Base-by-base conservation (phyloP, 2,329 filamentous ascomycete species). In the Trichoderma gracile region DNA sequence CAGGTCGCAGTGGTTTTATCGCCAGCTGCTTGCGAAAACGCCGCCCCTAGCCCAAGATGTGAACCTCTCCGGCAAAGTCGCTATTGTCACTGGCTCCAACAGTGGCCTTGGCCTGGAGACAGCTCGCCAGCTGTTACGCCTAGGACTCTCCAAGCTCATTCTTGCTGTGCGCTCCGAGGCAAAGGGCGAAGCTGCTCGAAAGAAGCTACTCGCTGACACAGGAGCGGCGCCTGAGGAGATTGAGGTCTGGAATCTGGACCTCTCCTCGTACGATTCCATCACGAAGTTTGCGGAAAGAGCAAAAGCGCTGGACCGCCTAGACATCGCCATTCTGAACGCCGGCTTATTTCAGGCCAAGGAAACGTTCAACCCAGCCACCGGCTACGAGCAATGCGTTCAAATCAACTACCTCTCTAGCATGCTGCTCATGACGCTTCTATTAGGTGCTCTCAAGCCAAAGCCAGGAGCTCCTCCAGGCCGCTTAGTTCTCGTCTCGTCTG, bases 331-430 rank as follows among this genome's bases (percentile, higher is more conserved):
- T 25, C 5, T 61, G n/a, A 61, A 61, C 9, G 58, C 58, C 1
- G 58, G 58, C 5, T 27, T 52, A 14, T 61, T 53, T 4, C 38
- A 50, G n/a, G 38, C 58, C 12, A 46, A 52, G 14, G 58, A 61
- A 27, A 15, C 42, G 8, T 61, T 52, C 10, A 38, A 25, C 38
- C 15, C 47, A 12, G 30, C 17, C 0, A 61, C 58, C 1, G 58
- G 58, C 15, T 61, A 61, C 14, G 58, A 61, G 8, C 25, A 53
- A 21, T 30, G 38, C 19, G 40, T 61, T 2, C 58, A 61, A n/a
- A n/a, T 61, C 23, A 61, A 61, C 7, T 61, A 53, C 33, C 27
- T 61, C n/a, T 61, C 58, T 4, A 61, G n/a, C 58, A 42, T 61
- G 1, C 49, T 61, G 23, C 19, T 61, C 7, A 53, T 52, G 40